Conservation (phyloP, 768 basidiomycete genomes). For the Rhodotorula taiwanensis region DNA sequence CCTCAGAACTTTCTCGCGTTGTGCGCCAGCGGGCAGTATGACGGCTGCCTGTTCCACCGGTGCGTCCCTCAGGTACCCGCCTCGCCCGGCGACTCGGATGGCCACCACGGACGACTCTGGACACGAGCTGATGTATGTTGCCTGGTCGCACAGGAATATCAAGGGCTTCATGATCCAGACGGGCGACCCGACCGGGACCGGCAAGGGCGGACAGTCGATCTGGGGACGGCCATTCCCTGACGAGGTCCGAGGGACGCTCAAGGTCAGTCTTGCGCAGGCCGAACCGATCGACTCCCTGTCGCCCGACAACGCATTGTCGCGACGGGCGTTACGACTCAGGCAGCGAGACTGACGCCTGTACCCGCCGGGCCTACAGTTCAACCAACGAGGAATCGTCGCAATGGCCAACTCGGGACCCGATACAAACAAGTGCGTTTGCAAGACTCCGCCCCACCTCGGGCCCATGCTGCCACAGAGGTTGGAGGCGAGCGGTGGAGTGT, state of each 20-base stretch:
- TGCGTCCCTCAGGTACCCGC: too few species aligned
- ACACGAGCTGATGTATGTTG: too few species aligned
- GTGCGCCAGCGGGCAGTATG: slow-evolving; percentile 80
- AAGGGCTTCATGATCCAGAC: slow-evolving; percentile 94
- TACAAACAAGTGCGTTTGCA: slow-evolving; percentile 64
- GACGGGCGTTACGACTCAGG: neutral
- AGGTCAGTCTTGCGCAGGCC: too few species aligned
- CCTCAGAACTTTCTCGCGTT: slow-evolving; percentile 87
- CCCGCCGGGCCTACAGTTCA: slow-evolving; percentile 77
- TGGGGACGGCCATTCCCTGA: slow-evolving; percentile 90
- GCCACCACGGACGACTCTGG: too few species aligned
- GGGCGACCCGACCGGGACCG: slow-evolving; percentile 78
- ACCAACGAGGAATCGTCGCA: slow-evolving; percentile 84
- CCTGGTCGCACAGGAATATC: slow-evolving; percentile 59
- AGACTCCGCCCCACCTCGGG: too few species aligned
- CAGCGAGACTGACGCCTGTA: neutral
- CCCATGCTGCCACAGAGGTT: too few species aligned
- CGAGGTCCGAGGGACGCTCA: slow-evolving; percentile 87
- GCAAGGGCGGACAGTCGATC: slow-evolving; percentile 93
- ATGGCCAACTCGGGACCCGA: slow-evolving; percentile 97
- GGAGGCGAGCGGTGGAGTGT: too few species aligned
- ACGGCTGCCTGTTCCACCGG: slow-evolving; percentile 75
- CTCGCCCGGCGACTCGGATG: too few species aligned
- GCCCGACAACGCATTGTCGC: too few species aligned
- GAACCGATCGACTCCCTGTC: too few species aligned